Evolutionary conservation across 352 stramenopile genomes (phyloP).

Genomic region (Saprolegnia parasitica): DNA sequence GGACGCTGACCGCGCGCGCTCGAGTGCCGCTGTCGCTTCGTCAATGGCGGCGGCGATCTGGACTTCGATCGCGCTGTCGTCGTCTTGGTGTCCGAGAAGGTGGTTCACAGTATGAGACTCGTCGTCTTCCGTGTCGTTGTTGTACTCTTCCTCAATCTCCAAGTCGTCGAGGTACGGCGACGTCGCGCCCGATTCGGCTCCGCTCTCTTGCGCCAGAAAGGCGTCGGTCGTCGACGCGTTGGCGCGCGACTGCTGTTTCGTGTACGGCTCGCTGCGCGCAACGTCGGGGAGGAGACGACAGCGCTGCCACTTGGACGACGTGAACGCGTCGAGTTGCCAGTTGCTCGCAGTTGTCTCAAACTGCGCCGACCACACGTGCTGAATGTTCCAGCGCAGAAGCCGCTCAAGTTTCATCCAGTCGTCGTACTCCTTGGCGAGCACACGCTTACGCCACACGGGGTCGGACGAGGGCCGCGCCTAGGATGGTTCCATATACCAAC

Average conservation of each 20-base stretch:
- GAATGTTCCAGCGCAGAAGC: slow-evolving; percentile 71
- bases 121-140: slow-evolving; percentile 47
- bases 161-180: slow-evolving; percentile 3
- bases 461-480: slow-evolving; percentile 33
- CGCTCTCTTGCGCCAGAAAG: not conserved
- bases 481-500: not conserved
- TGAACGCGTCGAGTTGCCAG: slow-evolving; percentile 77
- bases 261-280: slow-evolving; percentile 14
- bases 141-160: slow-evolving; percentile 33
- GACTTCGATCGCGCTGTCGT: slow-evolving; percentile 9
- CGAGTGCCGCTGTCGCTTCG: not conserved
- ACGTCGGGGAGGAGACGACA: slow-evolving; percentile 67
- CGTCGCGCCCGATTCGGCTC: not conserved
- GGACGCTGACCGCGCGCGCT: slow-evolving; percentile 6
- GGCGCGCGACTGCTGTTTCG: slow-evolving; percentile 8
- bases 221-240: slow-evolving; percentile 1
- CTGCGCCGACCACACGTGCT: slow-evolving; percentile 57
- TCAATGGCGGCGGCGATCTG: slow-evolving; percentile 3
- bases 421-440: slow-evolving; percentile 81
- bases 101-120: slow-evolving; percentile 30
- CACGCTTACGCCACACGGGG: slow-evolving; percentile 70
- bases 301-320: slow-evolving; percentile 84
- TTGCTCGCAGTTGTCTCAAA: slow-evolving; percentile 32
- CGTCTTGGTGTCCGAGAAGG: not conserved
- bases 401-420: slow-evolving; percentile 83